Base-by-base conservation (phyloP, 2,329 filamentous ascomycete species). In the Curvularia sp. region DNA sequence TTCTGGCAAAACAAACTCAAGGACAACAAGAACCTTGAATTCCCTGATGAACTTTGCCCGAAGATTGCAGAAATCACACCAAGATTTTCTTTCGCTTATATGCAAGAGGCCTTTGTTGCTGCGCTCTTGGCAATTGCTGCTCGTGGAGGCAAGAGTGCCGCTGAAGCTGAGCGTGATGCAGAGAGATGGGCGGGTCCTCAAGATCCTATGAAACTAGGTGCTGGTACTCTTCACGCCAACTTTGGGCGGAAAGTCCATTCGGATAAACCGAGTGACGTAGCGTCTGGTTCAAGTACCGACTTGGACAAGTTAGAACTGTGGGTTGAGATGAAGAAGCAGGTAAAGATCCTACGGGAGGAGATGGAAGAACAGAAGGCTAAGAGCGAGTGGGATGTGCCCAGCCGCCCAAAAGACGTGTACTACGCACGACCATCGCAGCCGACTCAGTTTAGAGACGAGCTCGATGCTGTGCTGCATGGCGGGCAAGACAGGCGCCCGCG, bases 61-160 rank as follows among this genome's bases (percentile, higher is more conserved):
- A 76, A 71, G 9, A 75, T 80, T 51, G 79, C 79, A 1, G 71
- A 75, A 31, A 79, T 81, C 35, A 81, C 78, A 1, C 72, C 78
- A 41, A 77, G 76, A 5, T 81, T 81, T 62, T 77, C 73, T n/a
- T 81, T 81, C 59, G 79, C 79, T 2, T 81, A 81, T 58, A 77
- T 81, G 69, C 78, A 81, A 57, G 79, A 81, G 57, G 76, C 77
- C 2, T 81, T 80, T 61, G 71, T 81, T 18, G 75, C 75, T 1
- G 67, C 76, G 8, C 68, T 81, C 18, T 67, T 81, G 18, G 73
- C 73, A 26, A 77, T 77, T 33, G 75, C 75, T 15, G 59, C 59
- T 13, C 65, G 71, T 28, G 61, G 65, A 2, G 63, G 65, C 20
- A 63, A 68, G 28, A 61, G 57, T 15, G 52, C 46, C 26, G 39